A percentile compares a stretch with the other conserved stretches of the same genome.
These are phyloP conservation scores for Aegilops tauschii DNA, from an alignment of 176 grass and related monocot genomes.

Conservation along the genomic window DNA sequence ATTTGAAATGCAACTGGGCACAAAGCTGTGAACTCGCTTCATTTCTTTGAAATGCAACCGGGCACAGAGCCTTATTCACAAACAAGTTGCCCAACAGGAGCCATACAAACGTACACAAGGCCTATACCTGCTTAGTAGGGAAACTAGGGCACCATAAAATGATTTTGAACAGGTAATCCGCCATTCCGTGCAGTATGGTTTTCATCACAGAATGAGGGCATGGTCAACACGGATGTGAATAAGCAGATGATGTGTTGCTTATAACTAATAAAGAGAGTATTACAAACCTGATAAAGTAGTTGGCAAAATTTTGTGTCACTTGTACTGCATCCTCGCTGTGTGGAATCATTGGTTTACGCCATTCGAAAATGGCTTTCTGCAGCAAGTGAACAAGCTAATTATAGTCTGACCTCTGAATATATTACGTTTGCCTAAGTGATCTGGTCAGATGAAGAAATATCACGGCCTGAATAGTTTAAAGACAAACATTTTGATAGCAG, in stretches of 20 bases:
- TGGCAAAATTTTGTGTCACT: slow-evolving; percentile 73
- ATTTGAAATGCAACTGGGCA: too few species aligned
- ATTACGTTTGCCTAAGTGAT: neutral
- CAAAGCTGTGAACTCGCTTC: too few species aligned
- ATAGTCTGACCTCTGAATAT: neutral
- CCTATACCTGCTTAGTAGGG: neutral
- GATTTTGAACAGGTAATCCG: neutral
- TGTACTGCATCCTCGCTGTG: slow-evolving; percentile 80
- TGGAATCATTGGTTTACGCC: slow-evolving; percentile 70
- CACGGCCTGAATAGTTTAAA: neutral
- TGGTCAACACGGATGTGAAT: neutral
- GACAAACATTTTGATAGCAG: neutral
- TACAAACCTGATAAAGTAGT: slow-evolving; percentile 86
- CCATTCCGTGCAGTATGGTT: neutral
- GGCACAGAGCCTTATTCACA: neutral
- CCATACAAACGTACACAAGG: neutral
- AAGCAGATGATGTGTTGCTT: neutral
- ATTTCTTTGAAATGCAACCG: too few species aligned
- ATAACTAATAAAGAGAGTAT: neutral
- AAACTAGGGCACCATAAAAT: neutral
- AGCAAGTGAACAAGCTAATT: slow-evolving; percentile 18
- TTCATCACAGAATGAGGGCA: neutral
- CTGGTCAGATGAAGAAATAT: neutral
- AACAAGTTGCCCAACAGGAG: neutral
- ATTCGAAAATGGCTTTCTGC: slow-evolving; percentile 97